Conservation (phyloP, 2,329 filamentous ascomycete genomes). For the Colletotrichum scovillei region DNA sequence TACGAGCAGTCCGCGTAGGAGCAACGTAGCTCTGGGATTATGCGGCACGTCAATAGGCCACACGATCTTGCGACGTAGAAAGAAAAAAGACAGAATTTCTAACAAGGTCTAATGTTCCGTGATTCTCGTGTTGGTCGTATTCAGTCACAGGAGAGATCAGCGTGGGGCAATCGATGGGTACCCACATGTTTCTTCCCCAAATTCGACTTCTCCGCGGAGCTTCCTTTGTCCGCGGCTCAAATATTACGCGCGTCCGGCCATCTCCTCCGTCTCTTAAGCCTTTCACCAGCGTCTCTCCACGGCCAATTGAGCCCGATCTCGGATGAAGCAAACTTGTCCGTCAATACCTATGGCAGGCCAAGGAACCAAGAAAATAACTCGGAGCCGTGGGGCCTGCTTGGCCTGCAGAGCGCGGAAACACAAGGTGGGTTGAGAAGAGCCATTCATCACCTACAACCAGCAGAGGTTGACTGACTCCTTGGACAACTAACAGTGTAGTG, state of each 20-base stretch:
- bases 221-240: constrained; percentile 25
- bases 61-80: background rate
- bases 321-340: background rate
- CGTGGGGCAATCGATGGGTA: background rate
- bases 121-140: background rate
- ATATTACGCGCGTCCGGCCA: background rate
- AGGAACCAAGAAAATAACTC: background rate
- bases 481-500: constrained; percentile 17
- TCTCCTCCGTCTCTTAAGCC: background rate
- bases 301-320: background rate
- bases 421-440: constrained; percentile 8
- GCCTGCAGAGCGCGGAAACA: constrained; percentile 32
- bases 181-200: background rate
- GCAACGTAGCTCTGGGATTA: background rate
- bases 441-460: background rate
- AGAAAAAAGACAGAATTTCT: background rate
- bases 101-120: background rate
- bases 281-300: background rate
- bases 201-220: background rate
- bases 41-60: background rate
- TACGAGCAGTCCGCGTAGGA: background rate
- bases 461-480: background rate
- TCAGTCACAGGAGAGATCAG: background rate
- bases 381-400: constrained; percentile 26
- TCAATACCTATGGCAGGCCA: constrained; percentile 5